Base-by-base conservation (phyloP, 2,329 filamentous ascomycete genomes). In the Ramichloridium luteum region DNA sequence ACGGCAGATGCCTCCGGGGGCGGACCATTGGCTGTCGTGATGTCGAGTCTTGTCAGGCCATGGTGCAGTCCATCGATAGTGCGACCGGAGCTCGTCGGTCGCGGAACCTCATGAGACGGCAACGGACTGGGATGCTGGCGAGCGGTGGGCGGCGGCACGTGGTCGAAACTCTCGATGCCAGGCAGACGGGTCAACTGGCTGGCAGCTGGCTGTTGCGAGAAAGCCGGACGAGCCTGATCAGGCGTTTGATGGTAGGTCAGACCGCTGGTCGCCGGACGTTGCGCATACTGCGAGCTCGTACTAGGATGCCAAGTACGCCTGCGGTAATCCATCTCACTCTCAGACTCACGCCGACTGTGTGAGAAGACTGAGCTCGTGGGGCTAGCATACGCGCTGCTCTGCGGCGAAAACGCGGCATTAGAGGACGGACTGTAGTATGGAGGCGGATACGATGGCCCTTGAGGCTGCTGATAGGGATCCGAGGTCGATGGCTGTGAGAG, bases 281-380 rank as follows among this genome's bases (percentile, higher is more conserved):
- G 67, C 39, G 57, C 57, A 37, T 74, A 74, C 40, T 69, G 70
- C 11, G 71, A 68, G 37, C 66, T 64, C 8, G 75, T 80, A 39
- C 84, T 81, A 1, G 84, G 82, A 56, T 94, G 86, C 86, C 86
- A 94, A 3, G 86, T 94, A 32, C 85, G 72, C 39, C 86, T 68
- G 41, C 85, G 74, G 71, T 77, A 82, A 34, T 82, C 80, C 25
- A 84, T 77, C 40, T 93, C 84, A 1, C 70, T 61, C 13, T 66
- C 62, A 31, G 80, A 80, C 25, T 85, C 80, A 25, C 77, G 67
- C 16, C 78, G 64, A 4, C 71, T 68, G 57, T 74, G 78, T 5
- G 66, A 64, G 18, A 76, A 72, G 0, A 69, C 66, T 1, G 76
- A 73, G 25, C 62, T 68, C 1, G 74, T 80, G 4, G 84, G 84